These are phyloP conservation scores for Polygonum aviculare DNA, from an alignment of 148 eudicot genomes.

Conservation along the genomic window DNA sequence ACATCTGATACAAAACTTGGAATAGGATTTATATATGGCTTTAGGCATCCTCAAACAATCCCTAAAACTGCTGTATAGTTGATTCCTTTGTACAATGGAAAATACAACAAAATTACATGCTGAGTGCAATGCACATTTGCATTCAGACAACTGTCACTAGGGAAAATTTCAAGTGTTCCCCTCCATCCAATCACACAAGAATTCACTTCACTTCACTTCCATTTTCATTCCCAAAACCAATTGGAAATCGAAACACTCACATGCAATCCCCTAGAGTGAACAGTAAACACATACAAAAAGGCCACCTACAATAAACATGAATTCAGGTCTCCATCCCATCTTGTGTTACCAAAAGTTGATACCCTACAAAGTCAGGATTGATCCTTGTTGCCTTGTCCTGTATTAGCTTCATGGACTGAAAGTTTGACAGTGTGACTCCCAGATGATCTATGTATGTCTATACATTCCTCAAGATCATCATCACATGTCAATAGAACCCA, in stretches of 20 bases:
- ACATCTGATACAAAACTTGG: background rate
- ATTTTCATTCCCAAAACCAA: background rate
- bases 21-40: background rate
- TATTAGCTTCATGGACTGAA: slow-evolving; percentile 17
- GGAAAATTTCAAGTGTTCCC: background rate
- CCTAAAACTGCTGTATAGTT: background rate
- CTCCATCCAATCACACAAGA: background rate
- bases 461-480: slow-evolving; percentile 70
- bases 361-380: slow-evolving; percentile 16
- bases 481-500: slow-evolving; percentile 91
- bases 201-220: background rate
- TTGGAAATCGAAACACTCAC: background rate
- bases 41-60: background rate
- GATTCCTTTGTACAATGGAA: background rate
- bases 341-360: background rate
- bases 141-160: background rate
- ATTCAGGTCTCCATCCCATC: background rate
- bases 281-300: background rate
- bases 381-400: slow-evolving; percentile 29
- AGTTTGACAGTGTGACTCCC: slow-evolving; percentile 48
- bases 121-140: background rate
- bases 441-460: slow-evolving; percentile 54
- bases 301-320: background rate
- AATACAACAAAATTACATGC: background rate
- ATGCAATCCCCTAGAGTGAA: background rate